Conservation (phyloP, 148 eudicot species). For the Vaccinium vitisidaea region DNA sequence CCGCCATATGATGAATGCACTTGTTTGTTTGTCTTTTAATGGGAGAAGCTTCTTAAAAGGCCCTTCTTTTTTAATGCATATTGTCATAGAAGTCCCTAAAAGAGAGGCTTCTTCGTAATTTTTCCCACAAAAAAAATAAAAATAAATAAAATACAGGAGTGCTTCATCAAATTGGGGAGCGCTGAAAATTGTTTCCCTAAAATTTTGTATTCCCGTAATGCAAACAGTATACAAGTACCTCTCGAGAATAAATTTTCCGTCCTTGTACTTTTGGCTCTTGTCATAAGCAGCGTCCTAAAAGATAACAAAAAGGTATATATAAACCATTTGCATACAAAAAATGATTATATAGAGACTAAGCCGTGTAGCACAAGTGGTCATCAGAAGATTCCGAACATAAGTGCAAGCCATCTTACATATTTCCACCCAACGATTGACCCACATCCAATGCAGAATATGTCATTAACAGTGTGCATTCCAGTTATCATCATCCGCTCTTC, state of each 20-base stretch:
- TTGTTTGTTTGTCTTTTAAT: too few species aligned
- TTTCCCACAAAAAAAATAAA: background rate
- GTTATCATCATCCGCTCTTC: too few species aligned
- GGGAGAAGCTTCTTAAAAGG: too few species aligned
- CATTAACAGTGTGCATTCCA: too few species aligned
- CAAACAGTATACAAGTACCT: constrained; percentile 30
- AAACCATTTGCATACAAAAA: too few species aligned
- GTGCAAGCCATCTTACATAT: constrained; percentile 45
- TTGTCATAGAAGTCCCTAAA: too few species aligned
- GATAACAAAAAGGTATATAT: background rate
- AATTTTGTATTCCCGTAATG: background rate
- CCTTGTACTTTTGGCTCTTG: constrained; percentile 15
- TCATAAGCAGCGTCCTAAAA: constrained; percentile 68
- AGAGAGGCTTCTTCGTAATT: too few species aligned
- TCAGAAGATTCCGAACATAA: background rate
- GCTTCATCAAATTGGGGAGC: background rate
- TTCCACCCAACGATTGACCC: constrained; percentile 65
- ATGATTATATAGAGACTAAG: background rate
- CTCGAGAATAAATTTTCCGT: constrained; percentile 55
- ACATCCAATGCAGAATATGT: too few species aligned
- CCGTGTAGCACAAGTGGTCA: background rate
- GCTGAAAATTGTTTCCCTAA: background rate
- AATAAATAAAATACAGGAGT: background rate
- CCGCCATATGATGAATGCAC: too few species aligned
- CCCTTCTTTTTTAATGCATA: too few species aligned